Evolutionary conservation across 176 grass and related monocot genomes (phyloP).

Genomic region (Ananas comosus): DNA sequence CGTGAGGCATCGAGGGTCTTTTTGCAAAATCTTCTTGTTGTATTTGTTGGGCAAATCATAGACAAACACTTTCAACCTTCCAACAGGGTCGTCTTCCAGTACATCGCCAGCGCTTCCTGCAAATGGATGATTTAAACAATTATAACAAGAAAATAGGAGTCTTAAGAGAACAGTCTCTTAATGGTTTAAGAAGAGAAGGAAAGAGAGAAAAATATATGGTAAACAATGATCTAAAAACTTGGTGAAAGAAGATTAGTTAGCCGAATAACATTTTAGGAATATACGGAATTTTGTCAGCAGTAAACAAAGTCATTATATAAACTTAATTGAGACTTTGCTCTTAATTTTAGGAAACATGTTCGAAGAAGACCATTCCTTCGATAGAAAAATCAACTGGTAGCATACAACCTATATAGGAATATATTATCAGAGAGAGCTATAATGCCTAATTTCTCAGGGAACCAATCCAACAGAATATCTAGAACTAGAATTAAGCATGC

Average conservation of each 20-base stretch:
- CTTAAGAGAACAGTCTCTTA: neutral
- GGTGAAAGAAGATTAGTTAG: neutral
- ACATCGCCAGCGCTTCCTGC: slow-evolving; percentile 84
- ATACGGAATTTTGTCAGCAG: neutral
- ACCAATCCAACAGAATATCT: too few species aligned
- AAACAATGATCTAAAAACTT: too few species aligned
- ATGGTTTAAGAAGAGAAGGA: neutral
- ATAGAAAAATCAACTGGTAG: too few species aligned
- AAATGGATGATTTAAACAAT: slow-evolving; percentile 15
- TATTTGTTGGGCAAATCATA: slow-evolving; percentile 84
- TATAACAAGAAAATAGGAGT: neutral
- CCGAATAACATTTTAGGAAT: neutral
- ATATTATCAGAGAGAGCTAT: too few species aligned
- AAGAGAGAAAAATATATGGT: neutral
- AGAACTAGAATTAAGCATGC: too few species aligned
- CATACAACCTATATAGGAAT: too few species aligned
- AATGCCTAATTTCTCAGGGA: too few species aligned
- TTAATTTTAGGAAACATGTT: too few species aligned
- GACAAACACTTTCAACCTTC: slow-evolving; percentile 74
- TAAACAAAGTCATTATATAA: too few species aligned
- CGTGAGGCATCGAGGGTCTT: slow-evolving; percentile 75
- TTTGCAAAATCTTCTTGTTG: slow-evolving; percentile 72
- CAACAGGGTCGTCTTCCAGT: slow-evolving; percentile 75
- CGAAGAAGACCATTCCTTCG: too few species aligned
- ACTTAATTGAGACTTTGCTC: too few species aligned